Base-by-base conservation (phyloP, 805 yeast genomes). In the Starmerella asiatica region DNA sequence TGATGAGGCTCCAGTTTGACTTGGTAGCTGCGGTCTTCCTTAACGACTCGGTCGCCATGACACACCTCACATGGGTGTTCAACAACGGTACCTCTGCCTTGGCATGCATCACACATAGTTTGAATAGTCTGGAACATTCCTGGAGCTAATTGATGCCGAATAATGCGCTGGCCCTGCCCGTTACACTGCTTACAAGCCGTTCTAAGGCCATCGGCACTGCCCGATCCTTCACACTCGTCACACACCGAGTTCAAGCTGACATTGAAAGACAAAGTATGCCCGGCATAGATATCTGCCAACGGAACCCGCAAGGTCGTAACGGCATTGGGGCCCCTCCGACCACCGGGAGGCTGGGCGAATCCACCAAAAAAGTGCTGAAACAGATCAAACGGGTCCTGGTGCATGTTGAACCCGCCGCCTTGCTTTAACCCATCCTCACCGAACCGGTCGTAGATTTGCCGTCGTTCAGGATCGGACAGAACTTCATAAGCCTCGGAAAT, bases 401-500 rank as follows among this genome's bases (percentile, higher is more conserved):
- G 60, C 39, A 50, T 55, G 28, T 34, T 37, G n/a, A 34, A 36
- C 12, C 43, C 39, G 14, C 44, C 49, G 19, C 45, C 45, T 17
- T 52, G 67, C 54, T 76, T 68, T 35, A 81, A 54, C 0, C 79
- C 91, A 33, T 77, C 88, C 43, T 71, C 75, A 23, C 98, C 98
- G 53, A 65, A 80, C 35, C 66, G 64, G 58, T 86, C 94, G 58
- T 76, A 86, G 11, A 74, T 65, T 21, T 65, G 52, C 44, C 79
- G 70, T 59, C 81, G 80, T 41, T 80, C 82, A 4, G 69, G 56
- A 56, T 84, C 83, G 48, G 74, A 70, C 45, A 85, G 67, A 11
- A 84, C 80, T 40, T 85, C 95, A 58, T 88, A 88, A 0, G 97
- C 97, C 54, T 80, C 93, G 14, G 94, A 94, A 21, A 91, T 71